Conservation (phyloP, 371 early-diverging fungal species). For the Rhizopus sp. region DNA sequence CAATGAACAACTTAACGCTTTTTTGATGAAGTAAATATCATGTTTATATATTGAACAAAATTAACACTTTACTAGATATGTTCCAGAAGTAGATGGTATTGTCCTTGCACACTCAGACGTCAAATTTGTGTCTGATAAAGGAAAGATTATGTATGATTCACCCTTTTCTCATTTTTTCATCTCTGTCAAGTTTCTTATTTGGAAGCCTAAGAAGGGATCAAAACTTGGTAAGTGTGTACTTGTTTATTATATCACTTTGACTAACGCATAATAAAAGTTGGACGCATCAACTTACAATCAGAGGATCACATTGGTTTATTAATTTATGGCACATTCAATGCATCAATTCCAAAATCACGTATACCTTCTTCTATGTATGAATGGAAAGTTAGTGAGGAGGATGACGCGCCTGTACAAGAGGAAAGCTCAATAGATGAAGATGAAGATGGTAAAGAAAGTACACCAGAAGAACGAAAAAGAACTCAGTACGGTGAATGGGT, state of each 20-base stretch:
- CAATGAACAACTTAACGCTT: conserved; percentile 78
- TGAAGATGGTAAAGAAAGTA: conserved; percentile 20
- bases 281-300: conserved; percentile 90
- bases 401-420: conserved; percentile 37
- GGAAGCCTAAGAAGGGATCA: conserved; percentile 79
- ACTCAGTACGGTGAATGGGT: conserved; percentile 65
- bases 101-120: conserved; percentile 81
- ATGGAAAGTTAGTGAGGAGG: conserved; percentile 58
- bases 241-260: background rate
- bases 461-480: conserved; percentile 33
- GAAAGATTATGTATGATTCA: conserved; percentile 79
- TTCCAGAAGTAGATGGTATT: conserved; percentile 87
- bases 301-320: conserved; percentile 94
- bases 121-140: conserved; percentile 57
- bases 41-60: background rate
- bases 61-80: conserved; percentile 55
- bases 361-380: conserved; percentile 77
- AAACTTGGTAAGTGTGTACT: conserved; percentile 52
- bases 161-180: conserved; percentile 85
- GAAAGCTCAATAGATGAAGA: conserved; percentile 33
- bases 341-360: conserved; percentile 83
- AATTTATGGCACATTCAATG: conserved; percentile 93
- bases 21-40: conserved; percentile 77
- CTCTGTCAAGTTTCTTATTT: conserved; percentile 71
- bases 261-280: conserved; percentile 49